A percentile compares a stretch with the other conserved stretches of the same genome.
phyloP scores from a whole-genome alignment of 306 rosid genomes.

The Vicia villosa region DNA sequence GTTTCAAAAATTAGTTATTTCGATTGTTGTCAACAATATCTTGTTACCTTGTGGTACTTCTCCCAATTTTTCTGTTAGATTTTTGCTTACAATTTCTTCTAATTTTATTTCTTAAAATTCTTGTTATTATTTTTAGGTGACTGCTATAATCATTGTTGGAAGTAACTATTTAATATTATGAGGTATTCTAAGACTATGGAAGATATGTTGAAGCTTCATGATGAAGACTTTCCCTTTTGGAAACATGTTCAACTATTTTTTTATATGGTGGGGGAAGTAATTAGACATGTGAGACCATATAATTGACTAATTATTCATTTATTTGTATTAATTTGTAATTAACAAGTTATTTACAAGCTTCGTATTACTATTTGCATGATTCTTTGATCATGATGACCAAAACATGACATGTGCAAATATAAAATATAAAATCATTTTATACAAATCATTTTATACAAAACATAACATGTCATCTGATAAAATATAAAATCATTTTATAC shows the following conservation, averaged over 20 bases:
- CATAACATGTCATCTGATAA: no score
- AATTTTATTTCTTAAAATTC: conserved; percentile 9
- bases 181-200: conserved; percentile 61
- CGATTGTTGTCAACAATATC: not conserved
- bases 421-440: no score
- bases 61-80: conserved; percentile 25
- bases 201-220: conserved; percentile 72
- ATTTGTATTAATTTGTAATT: no score
- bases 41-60: not conserved
- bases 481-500: no score
- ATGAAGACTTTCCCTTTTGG: conserved; percentile 79
- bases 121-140: conserved; percentile 6
- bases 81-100: not conserved
- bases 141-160: conserved; percentile 53
- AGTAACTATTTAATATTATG: conserved; percentile 53
- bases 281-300: no score
- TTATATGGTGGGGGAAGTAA: no score
- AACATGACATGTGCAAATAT: no score
- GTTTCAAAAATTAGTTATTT: conserved; percentile 76
- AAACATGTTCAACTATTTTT: conserved; percentile 58
- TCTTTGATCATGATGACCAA: no score
- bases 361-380: no score
- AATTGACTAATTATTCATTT: no score
- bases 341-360: no score
- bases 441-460: no score